Percentiles rank a stretch among this genome's conserved stretches.
Evolutionary conservation across 2,329 filamentous ascomycete genomes (phyloP).

Genomic region (Fusarium verticillioides): DNA sequence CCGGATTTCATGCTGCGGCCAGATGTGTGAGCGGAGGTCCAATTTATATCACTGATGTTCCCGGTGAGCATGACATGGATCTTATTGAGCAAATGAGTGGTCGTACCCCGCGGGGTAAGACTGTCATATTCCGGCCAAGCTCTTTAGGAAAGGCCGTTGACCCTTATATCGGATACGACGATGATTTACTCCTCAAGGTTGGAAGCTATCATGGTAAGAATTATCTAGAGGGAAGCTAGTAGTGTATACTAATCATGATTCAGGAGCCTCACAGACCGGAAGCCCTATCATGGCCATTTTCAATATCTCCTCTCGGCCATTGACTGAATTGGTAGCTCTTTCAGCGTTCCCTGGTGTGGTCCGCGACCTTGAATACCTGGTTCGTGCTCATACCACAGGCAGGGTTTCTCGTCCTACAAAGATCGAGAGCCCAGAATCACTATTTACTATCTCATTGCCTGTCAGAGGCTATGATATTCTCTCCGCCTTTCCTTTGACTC

Average conservation of each 20-base stretch:
- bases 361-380: conserved; percentile 69
- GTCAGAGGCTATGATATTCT: conserved; percentile 82
- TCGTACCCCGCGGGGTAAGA: conserved; percentile 74
- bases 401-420: conserved; percentile 66
- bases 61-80: conserved; percentile 80
- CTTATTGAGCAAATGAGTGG: conserved; percentile 87
- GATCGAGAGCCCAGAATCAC: conserved; percentile 54
- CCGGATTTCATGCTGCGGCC: conserved; percentile 88
- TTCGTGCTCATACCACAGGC: conserved; percentile 77
- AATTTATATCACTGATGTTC: conserved; percentile 92
- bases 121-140: conserved; percentile 83
- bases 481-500: conserved; percentile 74
- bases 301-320: conserved; percentile 73
- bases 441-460: conserved; percentile 72
- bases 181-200: conserved; percentile 78
- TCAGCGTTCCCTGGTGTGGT: conserved; percentile 78
- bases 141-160: conserved; percentile 77
- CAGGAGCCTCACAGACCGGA: conserved; percentile 69
- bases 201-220: conserved; percentile 78
- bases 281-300: conserved; percentile 85
- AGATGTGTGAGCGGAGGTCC: conserved; percentile 91
- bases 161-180: conserved; percentile 80
- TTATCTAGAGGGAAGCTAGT: neutral
- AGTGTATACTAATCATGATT: conserved; percentile 2
- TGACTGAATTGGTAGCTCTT: conserved; percentile 77